Evolutionary conservation across 1,284 basidiomycete species (phyloP).

Genomic region (Ceratobasidium sp.): DNA sequence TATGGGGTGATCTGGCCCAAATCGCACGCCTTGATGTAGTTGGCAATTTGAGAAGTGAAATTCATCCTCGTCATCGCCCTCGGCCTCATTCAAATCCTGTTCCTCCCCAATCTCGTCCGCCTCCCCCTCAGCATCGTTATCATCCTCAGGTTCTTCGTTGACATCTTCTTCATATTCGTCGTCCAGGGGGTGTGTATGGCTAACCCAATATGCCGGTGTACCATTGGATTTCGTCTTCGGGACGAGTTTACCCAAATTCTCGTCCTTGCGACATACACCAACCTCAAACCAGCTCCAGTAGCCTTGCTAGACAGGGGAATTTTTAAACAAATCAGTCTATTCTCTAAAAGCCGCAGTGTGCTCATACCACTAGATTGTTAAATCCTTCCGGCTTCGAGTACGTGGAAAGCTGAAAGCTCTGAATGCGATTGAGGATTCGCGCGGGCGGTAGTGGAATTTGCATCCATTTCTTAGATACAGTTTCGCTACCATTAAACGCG

Average conservation of each 20-base stretch:
- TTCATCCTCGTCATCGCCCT: too few relatives aligned
- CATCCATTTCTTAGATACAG: background rate
- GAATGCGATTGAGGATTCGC: background rate
- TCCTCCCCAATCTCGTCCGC: too few relatives aligned
- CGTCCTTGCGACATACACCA: background rate
- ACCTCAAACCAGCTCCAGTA: constrained; percentile 44
- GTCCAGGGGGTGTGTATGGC: constrained; percentile 22
- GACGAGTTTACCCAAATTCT: background rate
- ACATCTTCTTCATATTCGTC: background rate
- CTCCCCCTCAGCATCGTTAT: too few relatives aligned
- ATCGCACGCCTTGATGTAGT: background rate
- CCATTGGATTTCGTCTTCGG: background rate
- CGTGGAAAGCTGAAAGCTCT: constrained; percentile 28
- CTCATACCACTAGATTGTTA: background rate
- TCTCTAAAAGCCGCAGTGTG: background rate
- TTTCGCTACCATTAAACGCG: background rate
- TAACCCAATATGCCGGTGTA: background rate
- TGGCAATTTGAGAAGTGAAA: background rate
- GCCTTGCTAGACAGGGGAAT: background rate
- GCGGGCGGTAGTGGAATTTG: background rate
- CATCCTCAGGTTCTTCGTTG: background rate
- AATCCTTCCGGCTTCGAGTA: constrained; percentile 30
- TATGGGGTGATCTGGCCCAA: constrained; percentile 3
- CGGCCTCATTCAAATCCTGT: too few relatives aligned
- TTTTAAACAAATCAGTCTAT: background rate